Evolutionary conservation across 2,329 filamentous ascomycete species (phyloP), one percentile per base, ranked within the genome.

Genomic region (Graphilbum fragrans): DNA sequence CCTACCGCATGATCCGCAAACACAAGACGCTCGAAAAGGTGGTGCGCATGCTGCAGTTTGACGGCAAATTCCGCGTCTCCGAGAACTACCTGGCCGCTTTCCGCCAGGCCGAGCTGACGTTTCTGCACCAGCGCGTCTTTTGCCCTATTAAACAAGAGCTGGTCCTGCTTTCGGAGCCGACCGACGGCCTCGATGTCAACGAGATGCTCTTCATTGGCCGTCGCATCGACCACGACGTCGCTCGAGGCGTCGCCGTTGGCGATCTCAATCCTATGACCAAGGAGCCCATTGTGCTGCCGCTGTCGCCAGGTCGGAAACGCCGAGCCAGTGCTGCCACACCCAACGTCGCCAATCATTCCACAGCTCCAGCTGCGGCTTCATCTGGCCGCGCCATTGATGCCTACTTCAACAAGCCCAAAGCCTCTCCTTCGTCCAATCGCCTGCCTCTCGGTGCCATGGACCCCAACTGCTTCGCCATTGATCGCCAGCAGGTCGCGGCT

Each of bases 251-350:
- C 44, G 86, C 92, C 20, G 65, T 58, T 31, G 92, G 92, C 29
- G 83, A 94, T 50, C 61, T 95, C 36, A 82, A 96, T 57, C 92
- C 92, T 2, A 92, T 90, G 50, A 93, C 87, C 2, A 96, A 95
- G 59, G 58, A 79, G 45, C 71, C 69, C 18, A 74, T 78, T 18
- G 39, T 61, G n/a, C 46, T 68, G 33, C 51, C 59, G 8, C 50
- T 54, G 11, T 62, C 64, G 16, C 66, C 69, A 11, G 58, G 58
- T 4, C 61, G 61, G 43, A 56, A 60, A 40, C 61, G 61, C 44
- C 41, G 47, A 10, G 43, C 41, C 2, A 60, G 60, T 29, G 58
- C 5, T 32, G 29, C 29, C 16, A 16, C 23, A 7, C 7, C 23
- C 23, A 12, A 7, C 23, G 7, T 12, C 23, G 23, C 23, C 23